These are phyloP conservation scores for Eremothecium cymbalariae DNA, from an alignment of 1,139 yeast species.

Conservation along the genomic window DNA sequence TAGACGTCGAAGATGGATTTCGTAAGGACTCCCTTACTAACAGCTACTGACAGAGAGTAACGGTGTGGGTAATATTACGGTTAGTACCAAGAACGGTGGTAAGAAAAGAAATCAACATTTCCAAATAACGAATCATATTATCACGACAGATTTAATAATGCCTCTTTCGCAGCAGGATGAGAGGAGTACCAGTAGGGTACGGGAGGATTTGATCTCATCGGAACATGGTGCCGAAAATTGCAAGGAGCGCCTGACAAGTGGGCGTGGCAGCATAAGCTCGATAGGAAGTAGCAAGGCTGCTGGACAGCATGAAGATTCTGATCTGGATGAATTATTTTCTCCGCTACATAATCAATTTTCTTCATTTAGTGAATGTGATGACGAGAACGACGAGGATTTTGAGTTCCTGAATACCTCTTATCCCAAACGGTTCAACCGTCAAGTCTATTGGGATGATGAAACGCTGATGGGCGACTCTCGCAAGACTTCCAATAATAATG, in stretches of 20 bases:
- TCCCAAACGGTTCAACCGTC: conserved; percentile 19
- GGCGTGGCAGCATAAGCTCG: too few species aligned
- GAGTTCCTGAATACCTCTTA: conserved; percentile 16
- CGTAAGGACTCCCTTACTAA: too few species aligned
- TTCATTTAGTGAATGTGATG: conserved; percentile 12
- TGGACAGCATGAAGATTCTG: conserved; percentile 5
- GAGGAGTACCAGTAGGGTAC: conserved; percentile 4
- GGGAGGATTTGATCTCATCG: too few species aligned
- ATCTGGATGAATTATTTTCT: conserved; percentile 15
- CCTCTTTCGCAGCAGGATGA: conserved; percentile 13
- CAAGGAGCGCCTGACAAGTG: too few species aligned
- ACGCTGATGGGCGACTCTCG: background rate
- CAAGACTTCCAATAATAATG: background rate
- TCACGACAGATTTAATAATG: conserved; percentile 24
- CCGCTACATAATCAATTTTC: conserved; percentile 11
- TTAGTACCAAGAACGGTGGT: conserved; percentile 1
- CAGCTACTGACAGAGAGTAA: background rate
- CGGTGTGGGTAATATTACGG: too few species aligned
- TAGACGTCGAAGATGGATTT: too few species aligned
- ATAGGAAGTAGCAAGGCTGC: background rate
- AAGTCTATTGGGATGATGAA: conserved; percentile 1
- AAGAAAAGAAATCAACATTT: conserved; percentile 8
- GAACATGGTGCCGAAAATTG: too few species aligned
- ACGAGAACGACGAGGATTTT: conserved; percentile 17
- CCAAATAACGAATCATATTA: conserved; percentile 15